A percentile compares a stretch with the other conserved stretches of the same genome.
These are phyloP conservation scores for Athelia psychrophila DNA, from an alignment of 1,284 basidiomycete genomes.

Conservation along the genomic window DNA sequence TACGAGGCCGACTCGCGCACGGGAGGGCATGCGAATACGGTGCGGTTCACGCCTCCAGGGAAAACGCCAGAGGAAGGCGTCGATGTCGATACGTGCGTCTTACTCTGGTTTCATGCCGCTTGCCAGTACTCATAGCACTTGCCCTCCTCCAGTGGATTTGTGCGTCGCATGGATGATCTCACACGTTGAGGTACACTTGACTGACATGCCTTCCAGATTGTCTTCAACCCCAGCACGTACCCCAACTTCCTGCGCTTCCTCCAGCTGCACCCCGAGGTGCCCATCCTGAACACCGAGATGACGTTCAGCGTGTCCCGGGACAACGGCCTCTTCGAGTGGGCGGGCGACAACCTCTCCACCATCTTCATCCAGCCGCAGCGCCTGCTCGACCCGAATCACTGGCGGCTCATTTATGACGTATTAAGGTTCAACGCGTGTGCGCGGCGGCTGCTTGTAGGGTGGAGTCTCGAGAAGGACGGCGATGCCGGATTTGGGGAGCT, in stretches of 20 bases:
- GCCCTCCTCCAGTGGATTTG: conserved; percentile 43
- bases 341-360: conserved; percentile 56
- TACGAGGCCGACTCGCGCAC: conserved; percentile 70
- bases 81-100: conserved; percentile 68
- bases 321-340: conserved; percentile 71
- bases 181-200: not conserved
- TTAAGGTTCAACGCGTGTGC: conserved; percentile 76
- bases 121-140: conserved; percentile 5
- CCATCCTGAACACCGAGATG: conserved; percentile 67
- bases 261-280: conserved; percentile 44
- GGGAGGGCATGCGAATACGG: conserved; percentile 82
- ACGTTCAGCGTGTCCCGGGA: conserved; percentile 78
- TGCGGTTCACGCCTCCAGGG: conserved; percentile 47
- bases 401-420: conserved; percentile 78
- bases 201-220: conserved; percentile 47
- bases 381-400: conserved; percentile 65
- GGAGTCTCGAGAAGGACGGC: conserved; percentile 12
- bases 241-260: conserved; percentile 82
- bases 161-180: conserved; percentile 24
- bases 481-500: conserved; percentile 30
- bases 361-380: conserved; percentile 68
- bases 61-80: conserved; percentile 36
- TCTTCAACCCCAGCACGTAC: conserved; percentile 77
- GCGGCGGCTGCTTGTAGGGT: conserved; percentile 35
- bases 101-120: not conserved